Base-by-base conservation (phyloP, 805 yeast species). In the Wickerhamomyces canadensis region DNA sequence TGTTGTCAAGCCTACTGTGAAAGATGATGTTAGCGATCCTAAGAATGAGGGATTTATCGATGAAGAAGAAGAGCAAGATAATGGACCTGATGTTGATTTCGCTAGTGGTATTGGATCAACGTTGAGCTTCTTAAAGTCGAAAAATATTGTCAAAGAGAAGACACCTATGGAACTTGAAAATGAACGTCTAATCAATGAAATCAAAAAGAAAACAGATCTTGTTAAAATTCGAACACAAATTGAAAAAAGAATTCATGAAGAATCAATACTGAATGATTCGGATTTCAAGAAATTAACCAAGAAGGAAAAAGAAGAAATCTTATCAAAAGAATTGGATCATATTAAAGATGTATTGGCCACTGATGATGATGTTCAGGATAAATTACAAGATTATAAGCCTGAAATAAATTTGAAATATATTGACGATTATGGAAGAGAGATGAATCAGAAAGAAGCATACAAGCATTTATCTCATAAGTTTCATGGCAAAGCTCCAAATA, bases 381-480 rank as follows among this genome's bases (percentile, higher is more conserved):
- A 48, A 18, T 53, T 65, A 22, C 44, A 48, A 9, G 39, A 50
- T 29, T 72, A 74, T 46, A 66, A 65, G 25, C 80, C 80, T 1
- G 50, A 64, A 16, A 70, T 78, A n/a, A 59, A 62, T 18, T 46
- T 78, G 7, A 63, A 62, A 27, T 77, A 78, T 51, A 64, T 60
- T 19, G 82, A 78, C 53, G 75, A 74, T 27, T 43, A 55, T 4
- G 85, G 85, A 1, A 58, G 67, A 16, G 64, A 64, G 14, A 51
- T 78, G 31, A 55, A 57, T 32, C 64, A 69, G 5, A 78, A 76
- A 47, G 73, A 73, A 43, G 84, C 85, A 4, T 78, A 66, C 59
- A 78, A 78, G 54, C 70, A 70, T 39, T 51, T 78, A 34, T 75
- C 81, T 5, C 82, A 76, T 38, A 68, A 74, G 46, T 78, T 76